Evolutionary conservation across 768 basidiomycete genomes (phyloP).

Genomic region (Grammothele lineata): DNA sequence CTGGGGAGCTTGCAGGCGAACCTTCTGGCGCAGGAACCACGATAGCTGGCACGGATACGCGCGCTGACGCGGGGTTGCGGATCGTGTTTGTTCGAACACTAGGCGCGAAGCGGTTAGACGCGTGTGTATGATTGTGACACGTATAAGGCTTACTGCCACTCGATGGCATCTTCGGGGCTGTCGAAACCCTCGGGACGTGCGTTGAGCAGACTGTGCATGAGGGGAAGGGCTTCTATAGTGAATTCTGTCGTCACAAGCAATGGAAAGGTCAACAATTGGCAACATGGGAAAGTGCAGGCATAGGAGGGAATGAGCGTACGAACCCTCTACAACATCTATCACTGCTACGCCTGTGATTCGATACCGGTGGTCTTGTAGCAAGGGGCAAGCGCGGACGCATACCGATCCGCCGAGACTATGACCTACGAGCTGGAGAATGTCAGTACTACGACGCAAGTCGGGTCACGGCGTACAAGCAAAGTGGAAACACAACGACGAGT

Average conservation of each 20-base stretch:
- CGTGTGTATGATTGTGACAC: too few relatives aligned
- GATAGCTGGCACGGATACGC: conserved; percentile 84
- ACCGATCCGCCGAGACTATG: conserved; percentile 98
- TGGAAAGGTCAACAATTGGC: too few relatives aligned
- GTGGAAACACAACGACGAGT: too few relatives aligned
- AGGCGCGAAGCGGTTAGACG: neutral
- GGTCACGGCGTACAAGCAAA: too few relatives aligned
- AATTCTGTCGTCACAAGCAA: conserved; percentile 53
- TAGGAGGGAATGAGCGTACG: neutral
- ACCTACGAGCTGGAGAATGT: conserved; percentile 45
- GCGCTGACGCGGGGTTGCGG: conserved; percentile 74
- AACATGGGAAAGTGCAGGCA: neutral
- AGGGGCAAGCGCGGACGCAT: conserved; percentile 63
- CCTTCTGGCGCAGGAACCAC: conserved; percentile 42
- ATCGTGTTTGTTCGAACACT: conserved; percentile 83
- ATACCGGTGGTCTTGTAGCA: conserved; percentile 64
- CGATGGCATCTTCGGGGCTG: conserved; percentile 78
- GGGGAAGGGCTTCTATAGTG: conserved; percentile 87
- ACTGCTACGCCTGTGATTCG: conserved; percentile 74
- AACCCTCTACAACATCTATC: conserved; percentile 21
- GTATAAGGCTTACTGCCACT: conserved; percentile 89
- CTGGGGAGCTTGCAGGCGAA: conserved; percentile 33
- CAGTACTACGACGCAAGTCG: too few relatives aligned
- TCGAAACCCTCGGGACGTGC: conserved; percentile 84
- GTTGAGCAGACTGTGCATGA: conserved; percentile 87